Evolutionary conservation across 2,329 filamentous ascomycete genomes (phyloP), one percentile per base, ranked within the genome.

Genomic region (Cladosporium sp.): DNA sequence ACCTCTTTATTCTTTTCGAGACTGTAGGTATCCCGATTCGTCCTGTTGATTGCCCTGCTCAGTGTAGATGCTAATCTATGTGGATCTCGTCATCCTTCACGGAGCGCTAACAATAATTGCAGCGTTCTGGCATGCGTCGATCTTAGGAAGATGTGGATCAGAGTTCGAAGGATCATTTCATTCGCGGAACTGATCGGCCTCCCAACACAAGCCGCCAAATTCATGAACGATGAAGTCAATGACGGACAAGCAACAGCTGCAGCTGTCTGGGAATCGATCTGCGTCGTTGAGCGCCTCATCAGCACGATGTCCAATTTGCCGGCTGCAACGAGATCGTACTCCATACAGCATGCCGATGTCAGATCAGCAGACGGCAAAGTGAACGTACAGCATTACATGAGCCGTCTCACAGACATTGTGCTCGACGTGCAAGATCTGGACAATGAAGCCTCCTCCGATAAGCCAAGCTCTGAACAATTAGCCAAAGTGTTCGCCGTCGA

Each of bases 111-210:
- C 15, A 7, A 32, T 37, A 22, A 12, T 48, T n/a, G 12, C 30
- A 69, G 65, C 24, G 61, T 64, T 51, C 57, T 68, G 15, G 62
- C 65, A 7, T 61, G 61, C 20, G 68, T 67, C 2, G 65, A 64
- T 27, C 60, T 70, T 17, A 61, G 64, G 39, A 66, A 64, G 20
- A 58, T 63, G 19, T 72, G 68, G 68, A 54, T 71, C 18, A 59
- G 58, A 18, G 48, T 71, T 15, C 68, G 69, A n/a, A 63, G 68
- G 36, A 57, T 65, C 17, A 64, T 70, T 20, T 64, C 68, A 3
- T 56, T 71, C 19, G 68, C 68, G 38, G 68, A 72, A 54, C 54
- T 72, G 2, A 67, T 70, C 40, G 69, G 69, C 2, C 37, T 51
- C 2, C 43, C 41, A 37, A 9, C 32, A 17, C 42, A 34, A n/a